Percentiles rank a stretch among this genome's conserved stretches.
Evolutionary conservation across 2,329 filamentous ascomycete species (phyloP).

Genomic region (Fusarium coffeatum): DNA sequence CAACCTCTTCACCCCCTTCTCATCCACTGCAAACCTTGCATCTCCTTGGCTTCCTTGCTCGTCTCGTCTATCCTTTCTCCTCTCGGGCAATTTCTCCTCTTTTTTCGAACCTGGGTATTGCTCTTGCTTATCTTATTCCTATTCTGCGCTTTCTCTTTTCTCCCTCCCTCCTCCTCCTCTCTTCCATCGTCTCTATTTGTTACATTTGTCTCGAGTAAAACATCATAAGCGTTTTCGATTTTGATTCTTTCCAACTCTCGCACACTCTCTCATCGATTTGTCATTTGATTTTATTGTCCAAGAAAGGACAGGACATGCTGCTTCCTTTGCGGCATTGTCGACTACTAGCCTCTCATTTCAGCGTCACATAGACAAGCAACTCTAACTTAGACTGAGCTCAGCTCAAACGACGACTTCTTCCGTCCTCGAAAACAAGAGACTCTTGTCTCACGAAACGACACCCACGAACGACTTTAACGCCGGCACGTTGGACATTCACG

Average conservation of each 20-base stretch:
- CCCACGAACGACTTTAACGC: slow-evolving; percentile 36
- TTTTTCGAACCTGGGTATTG: slow-evolving; percentile 21
- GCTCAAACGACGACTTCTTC: slow-evolving; percentile 30
- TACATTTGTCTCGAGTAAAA: slow-evolving; percentile 22
- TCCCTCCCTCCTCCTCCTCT: slow-evolving; percentile 22
- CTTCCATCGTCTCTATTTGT: slow-evolving; percentile 35
- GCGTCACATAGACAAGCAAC: slow-evolving; percentile 39
- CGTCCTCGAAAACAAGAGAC: slow-evolving; percentile 2
- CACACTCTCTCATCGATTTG: slow-evolving; percentile 21
- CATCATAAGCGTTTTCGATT: slow-evolving; percentile 36
- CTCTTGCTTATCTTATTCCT: slow-evolving; percentile 33
- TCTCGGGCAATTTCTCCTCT: slow-evolving; percentile 38
- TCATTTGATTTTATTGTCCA: slow-evolving; percentile 30
- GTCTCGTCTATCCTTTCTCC: slow-evolving; percentile 35
- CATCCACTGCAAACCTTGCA: slow-evolving; percentile 31
- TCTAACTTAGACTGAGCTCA: background rate
- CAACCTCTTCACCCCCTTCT: slow-evolving; percentile 27
- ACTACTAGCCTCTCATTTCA: slow-evolving; percentile 42
- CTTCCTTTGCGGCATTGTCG: slow-evolving; percentile 44
- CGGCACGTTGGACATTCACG: slow-evolving; percentile 44
- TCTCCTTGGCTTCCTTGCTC: slow-evolving; percentile 33
- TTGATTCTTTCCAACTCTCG: slow-evolving; percentile 21
- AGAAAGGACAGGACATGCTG: slow-evolving; percentile 46
- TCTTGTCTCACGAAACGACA: slow-evolving; percentile 22
- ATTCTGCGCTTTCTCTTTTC: slow-evolving; percentile 18